Conservation (phyloP, 257 asterid species). For the Anisodus tanguticus region DNA sequence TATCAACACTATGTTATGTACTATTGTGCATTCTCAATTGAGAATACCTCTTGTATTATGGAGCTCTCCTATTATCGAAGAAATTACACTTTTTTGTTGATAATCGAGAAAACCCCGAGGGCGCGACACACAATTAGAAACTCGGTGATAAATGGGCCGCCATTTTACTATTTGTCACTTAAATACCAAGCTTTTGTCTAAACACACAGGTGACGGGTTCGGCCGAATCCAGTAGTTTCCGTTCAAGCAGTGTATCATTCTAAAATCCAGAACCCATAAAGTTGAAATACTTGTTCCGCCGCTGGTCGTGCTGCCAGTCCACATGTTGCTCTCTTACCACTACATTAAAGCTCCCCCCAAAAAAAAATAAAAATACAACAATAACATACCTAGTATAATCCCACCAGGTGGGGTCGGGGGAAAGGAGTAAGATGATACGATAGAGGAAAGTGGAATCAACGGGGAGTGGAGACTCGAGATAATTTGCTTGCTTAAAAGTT, state of each 20-base stretch:
- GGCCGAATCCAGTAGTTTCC: too few species aligned
- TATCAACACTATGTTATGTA: not conserved
- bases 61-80: not conserved
- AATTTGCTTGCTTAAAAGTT: not conserved
- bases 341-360: not conserved
- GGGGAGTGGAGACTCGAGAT: not conserved
- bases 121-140: not conserved
- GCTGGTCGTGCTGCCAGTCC: too few species aligned
- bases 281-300: too few species aligned
- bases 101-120: not conserved
- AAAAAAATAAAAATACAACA: not conserved
- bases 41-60: not conserved
- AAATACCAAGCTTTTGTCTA: not conserved
- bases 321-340: not conserved
- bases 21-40: conserved; percentile 7
- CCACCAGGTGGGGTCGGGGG: not conserved
- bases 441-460: not conserved
- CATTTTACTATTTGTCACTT: not conserved
- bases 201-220: too few species aligned
- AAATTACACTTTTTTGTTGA: not conserved
- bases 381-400: not conserved
- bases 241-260: too few species aligned
- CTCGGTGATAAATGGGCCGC: not conserved
- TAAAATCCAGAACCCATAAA: too few species aligned
- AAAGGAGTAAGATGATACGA: not conserved